Base-by-base conservation (phyloP, 306 rosid species). In the Vachellia collinsii region DNA sequence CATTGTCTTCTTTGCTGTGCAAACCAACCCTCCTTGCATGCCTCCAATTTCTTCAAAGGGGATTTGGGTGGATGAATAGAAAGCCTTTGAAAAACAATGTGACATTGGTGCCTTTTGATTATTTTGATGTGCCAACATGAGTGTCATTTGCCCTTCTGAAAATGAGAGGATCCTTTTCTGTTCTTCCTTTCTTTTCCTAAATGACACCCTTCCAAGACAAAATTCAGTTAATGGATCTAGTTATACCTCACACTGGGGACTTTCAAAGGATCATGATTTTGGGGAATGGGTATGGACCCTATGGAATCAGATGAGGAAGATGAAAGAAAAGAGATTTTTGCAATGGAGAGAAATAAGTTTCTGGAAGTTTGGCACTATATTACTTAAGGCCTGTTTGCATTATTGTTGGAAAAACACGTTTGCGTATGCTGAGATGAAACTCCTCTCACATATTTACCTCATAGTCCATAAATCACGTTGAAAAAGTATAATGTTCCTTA, bases 241-340 rank as follows among this genome's bases (percentile, higher is more conserved):
- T 76, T 29, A 41, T 54, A 42, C 37, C 11, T 68, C 34, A 10
- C 19, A 10, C 0, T 14, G 14, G 46, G 51, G 19, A 4, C 11
- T 41, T 42, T 20, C 4, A 42, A 20, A 41, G 36, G 17, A 41
- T 41, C 22, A 62, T 43, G 70, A 62, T 59, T 50, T 17, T 39
- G 22, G 37, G 9, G 41, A 43, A 39, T 41, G 68, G 6, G 53
- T 38, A 39, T 56, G 68, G 68, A 75, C 5, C 54, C 50, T 13
- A 12, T 20, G 17, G 29, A 10, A 67, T 17, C 2, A 25, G 78
- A 75, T 0, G 25, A 44, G 67, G 51, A 58, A 75, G 46, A 43
- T 61, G 71, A 16, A 59, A 75, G 56, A 56, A 75, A 11, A 29
- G 38, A 74, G 19, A 54, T 6, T 54, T 72, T 54, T 17, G 42